Base-by-base conservation (phyloP, 2,329 filamentous ascomycete genomes). In the Davidsoniella neocaledoniae region DNA sequence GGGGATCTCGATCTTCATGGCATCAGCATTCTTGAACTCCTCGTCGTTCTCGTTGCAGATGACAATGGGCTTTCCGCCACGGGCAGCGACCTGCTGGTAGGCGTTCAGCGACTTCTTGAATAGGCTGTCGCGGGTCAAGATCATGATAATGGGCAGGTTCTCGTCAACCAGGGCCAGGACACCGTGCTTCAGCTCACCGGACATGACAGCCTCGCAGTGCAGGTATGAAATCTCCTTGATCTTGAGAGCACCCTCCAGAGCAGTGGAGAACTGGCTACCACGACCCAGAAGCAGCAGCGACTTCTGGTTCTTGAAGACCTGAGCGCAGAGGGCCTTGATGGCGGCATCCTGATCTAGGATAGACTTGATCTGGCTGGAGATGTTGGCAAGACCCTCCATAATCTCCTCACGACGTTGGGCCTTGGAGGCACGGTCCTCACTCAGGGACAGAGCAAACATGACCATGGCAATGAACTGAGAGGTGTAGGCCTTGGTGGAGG, bases 191-290 rank as follows among this genome's bases (percentile, higher is more conserved):
- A 98, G 77, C 71, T 98, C 91, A 68, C 91, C 91, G 56, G 91
- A 96, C 91, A 98, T 98, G 73, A 98, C 91, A 59, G 91, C 91
- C 72, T 98, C 91, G 68, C 91, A 98, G 69, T 98, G 91, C 53
- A 98, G 84, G 69, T 98, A 98, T 16, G 90, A 96, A 61, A 98
- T 98, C 71, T 98, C 91, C 78, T 98, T 98, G 69, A 98, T 98
- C 76, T 98, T 98, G 58, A 98, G 75, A 46, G 91, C 91, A 68
- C 86, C 91, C 73, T 98, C 91, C 19, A 98, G 79, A 51, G 91
- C 91, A 59, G 91, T 98, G 54, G 90, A 88, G 73, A 88, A 94
- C 70, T 98, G 91, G 64, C 86, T 86, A 58, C 91, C 91, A 73
- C 91, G 85, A 54, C 91, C 91, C 54, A 98, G 77, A 49, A 98